Conservation (phyloP, 306 rosid species). For the Psophocarpus tetragonolobus region DNA sequence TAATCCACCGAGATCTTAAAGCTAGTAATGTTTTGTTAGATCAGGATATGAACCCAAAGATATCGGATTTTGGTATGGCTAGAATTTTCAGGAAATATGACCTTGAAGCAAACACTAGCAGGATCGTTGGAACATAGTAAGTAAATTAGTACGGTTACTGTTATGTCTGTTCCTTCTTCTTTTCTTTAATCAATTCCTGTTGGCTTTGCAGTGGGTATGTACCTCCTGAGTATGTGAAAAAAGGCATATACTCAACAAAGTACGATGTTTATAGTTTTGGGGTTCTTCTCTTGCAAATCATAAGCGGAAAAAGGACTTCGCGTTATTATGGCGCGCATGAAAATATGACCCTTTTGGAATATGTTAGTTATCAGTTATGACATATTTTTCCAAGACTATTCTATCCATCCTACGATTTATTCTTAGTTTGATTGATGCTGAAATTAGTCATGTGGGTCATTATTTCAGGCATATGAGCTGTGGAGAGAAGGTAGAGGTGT, state of each 20-base stretch:
- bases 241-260: slow-evolving; percentile 63
- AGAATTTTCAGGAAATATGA: slow-evolving; percentile 58
- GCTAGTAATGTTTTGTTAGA: slow-evolving; percentile 63
- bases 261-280: slow-evolving; percentile 48
- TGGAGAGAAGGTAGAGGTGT: slow-evolving; percentile 53
- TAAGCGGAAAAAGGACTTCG: slow-evolving; percentile 56
- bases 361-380: slow-evolving; percentile 42
- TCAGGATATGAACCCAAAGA: slow-evolving; percentile 57
- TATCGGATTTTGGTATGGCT: slow-evolving; percentile 77
- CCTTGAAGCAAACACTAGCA: slow-evolving; percentile 60
- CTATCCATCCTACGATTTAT: neutral
- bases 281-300: slow-evolving; percentile 66
- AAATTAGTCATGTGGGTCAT: neutral
- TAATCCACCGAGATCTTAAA: slow-evolving; percentile 71
- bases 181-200: slow-evolving; percentile 22
- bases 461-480: slow-evolving; percentile 51
- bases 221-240: slow-evolving; percentile 61
- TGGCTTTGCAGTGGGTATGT: slow-evolving; percentile 55
- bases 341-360: slow-evolving; percentile 55
- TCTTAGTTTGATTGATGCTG: slow-evolving; percentile 18
- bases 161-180: neutral
- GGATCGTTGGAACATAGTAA: slow-evolving; percentile 68
- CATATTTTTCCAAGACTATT: neutral
- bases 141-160: slow-evolving; percentile 15
- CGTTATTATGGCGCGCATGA: slow-evolving; percentile 46